phyloP scores from a whole-genome alignment of 2,329 filamentous ascomycete genomes.

The Phialocephala sp. region DNA sequence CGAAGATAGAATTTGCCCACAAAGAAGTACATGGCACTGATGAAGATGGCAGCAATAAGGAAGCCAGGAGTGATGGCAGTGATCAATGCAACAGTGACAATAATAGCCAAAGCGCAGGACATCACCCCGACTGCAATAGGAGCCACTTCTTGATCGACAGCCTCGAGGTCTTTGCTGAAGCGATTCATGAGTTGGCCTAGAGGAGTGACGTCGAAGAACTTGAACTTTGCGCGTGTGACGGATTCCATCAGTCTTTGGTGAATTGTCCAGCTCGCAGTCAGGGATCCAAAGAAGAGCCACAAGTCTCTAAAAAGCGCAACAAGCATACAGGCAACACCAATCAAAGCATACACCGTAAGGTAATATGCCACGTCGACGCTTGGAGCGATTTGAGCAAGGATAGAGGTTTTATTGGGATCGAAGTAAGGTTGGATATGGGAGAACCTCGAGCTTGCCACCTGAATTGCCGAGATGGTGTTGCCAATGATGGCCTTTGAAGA shows the following conservation, averaged over 20 bases:
- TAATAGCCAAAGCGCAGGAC: slow-evolving; percentile 67
- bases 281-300: slow-evolving; percentile 90
- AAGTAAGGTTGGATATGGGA: slow-evolving; percentile 42
- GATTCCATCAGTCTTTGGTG: slow-evolving; percentile 79
- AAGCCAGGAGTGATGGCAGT: slow-evolving; percentile 89
- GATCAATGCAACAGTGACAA: slow-evolving; percentile 88
- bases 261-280: slow-evolving; percentile 84
- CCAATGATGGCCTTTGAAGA: slow-evolving; percentile 36
- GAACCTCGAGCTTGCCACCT: slow-evolving; percentile 35
- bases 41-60: slow-evolving; percentile 84
- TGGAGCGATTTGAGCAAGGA: slow-evolving; percentile 39
- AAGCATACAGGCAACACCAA: slow-evolving; percentile 79
- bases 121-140: slow-evolving; percentile 82
- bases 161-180: slow-evolving; percentile 96
- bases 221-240: slow-evolving; percentile 89
- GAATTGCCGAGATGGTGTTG: slow-evolving; percentile 38
- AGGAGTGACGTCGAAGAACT: slow-evolving; percentile 96
- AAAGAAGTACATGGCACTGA: slow-evolving; percentile 79
- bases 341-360: slow-evolving; percentile 78
- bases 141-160: slow-evolving; percentile 94
- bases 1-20: slow-evolving; percentile 89
- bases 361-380: slow-evolving; percentile 85
- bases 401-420: slow-evolving; percentile 40
- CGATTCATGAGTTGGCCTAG: slow-evolving; percentile 97
- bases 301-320: slow-evolving; percentile 83